Evolutionary conservation across 1,284 basidiomycete genomes (phyloP), one percentile per base, ranked within the genome.

Genomic region (Naganishia liquefaciens): DNA sequence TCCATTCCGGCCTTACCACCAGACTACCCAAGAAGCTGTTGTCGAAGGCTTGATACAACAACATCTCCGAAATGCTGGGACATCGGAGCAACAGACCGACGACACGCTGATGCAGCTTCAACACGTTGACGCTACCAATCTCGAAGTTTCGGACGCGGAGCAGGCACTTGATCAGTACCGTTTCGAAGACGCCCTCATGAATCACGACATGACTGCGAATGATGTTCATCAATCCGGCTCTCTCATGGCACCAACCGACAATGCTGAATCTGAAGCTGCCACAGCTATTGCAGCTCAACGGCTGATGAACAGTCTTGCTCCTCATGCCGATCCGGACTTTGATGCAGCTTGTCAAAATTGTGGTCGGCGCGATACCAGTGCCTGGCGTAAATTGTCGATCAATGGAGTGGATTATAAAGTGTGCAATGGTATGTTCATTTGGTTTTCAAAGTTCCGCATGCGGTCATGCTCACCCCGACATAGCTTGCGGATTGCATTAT

Each of bases 401-500:
- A 42, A 65, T 23, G 63, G 67, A 15, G 40, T 52, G 11, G 67
- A 64, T 19, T 65, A 65, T 37, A 58, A 54, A 17, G 60, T 65
- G 6, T 68, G 67, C 49, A 68, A 68, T 52, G 42, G 66, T 67
- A 28, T 44, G 66, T 64, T 30, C 30, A 30, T 33, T 5, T 1
- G 9, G 17, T 2, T 30, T 50, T 9, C 33, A 9, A 23, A 19
- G 19, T 27, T n/a, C 23, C 17, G 39, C 21, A 23, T 52, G 39
- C 43, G 15, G 17, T 30, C 27, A 43, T 9, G 40, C 25, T 28
- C 30, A 13, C 37, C 55, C 39, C 13, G 28, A 30, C 7, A n/a
- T 55, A 67, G 67, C 67, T 23, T 68, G 67, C 43, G 63, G 67
- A 17, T 42, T 65, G 11, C 63, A 68, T 44, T 68, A 65, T 37